These are phyloP conservation scores for Narthecium ossifragum DNA, from an alignment of 106 monocot genomes.

Conservation along the genomic window DNA sequence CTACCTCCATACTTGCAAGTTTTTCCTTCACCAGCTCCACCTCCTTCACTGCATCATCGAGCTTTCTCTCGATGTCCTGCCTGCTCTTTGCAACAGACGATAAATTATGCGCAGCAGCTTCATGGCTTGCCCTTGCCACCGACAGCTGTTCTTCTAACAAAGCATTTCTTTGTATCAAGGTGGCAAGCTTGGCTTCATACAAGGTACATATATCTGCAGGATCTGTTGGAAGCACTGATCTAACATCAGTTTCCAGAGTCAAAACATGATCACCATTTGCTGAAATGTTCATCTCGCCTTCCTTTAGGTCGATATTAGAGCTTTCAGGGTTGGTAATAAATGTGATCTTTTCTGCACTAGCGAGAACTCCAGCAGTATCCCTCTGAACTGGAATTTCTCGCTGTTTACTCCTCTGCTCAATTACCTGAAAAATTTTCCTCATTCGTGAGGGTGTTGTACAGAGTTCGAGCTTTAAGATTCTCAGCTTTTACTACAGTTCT, in stretches of 20 bases:
- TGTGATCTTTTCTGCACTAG: constrained; percentile 13
- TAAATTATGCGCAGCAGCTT: constrained; percentile 60
- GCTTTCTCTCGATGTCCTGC: constrained; percentile 60
- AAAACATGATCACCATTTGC: constrained; percentile 12
- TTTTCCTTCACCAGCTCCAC: constrained; percentile 81
- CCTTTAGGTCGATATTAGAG: constrained; percentile 20
- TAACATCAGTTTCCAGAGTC: constrained; percentile 25
- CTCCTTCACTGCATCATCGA: constrained; percentile 58
- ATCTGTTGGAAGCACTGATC: constrained; percentile 18
- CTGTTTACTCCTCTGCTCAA: too few species aligned
- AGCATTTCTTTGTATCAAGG: constrained; percentile 42
- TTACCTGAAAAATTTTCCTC: too few species aligned
- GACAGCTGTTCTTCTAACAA: constrained; percentile 56
- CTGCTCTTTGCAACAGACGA: constrained; percentile 35
- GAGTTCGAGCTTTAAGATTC: too few species aligned
- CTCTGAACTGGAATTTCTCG: too few species aligned
- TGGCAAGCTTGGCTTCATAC: constrained; percentile 58
- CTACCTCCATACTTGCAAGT: constrained; percentile 56
- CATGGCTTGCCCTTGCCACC: constrained; percentile 39
- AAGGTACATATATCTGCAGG: constrained; percentile 46
- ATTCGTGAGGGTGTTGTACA: too few species aligned
- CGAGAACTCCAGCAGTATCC: constrained; percentile 25
- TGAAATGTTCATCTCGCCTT: not conserved
- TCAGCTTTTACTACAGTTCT: too few species aligned
- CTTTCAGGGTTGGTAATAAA: constrained; percentile 13